Conservation (phyloP, 108 stramenopile species). For the Pseudonitzschia delicatissima region DNA sequence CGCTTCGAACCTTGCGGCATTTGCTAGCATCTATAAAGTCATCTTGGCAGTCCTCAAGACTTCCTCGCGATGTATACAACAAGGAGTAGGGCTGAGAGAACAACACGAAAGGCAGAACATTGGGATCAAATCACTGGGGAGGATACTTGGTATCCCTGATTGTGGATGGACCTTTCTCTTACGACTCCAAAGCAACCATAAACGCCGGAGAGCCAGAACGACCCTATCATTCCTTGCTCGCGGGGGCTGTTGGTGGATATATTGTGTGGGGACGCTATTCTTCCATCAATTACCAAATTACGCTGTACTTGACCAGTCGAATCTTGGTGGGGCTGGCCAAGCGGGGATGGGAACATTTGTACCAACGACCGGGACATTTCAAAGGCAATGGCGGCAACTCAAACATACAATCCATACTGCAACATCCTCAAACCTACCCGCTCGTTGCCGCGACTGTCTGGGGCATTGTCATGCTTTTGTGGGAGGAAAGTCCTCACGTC, state of each 20-base stretch:
- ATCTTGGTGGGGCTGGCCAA: constrained; percentile 66
- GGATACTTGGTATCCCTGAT: constrained; percentile 18
- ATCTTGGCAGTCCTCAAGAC: constrained; percentile 53
- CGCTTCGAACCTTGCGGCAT: constrained; percentile 68
- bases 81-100: constrained; percentile 4
- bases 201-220: constrained; percentile 64
- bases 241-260: constrained; percentile 79
- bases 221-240: constrained; percentile 72
- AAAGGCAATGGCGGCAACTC: neutral
- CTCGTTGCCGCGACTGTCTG: constrained; percentile 63
- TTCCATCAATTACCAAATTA: constrained; percentile 74
- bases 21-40: constrained; percentile 81
- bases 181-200: neutral
- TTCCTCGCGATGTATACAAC: constrained; percentile 27
- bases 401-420: constrained; percentile 30
- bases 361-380: constrained; percentile 16
- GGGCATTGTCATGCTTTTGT: constrained; percentile 80
- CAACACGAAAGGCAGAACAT: neutral
- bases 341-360: constrained; percentile 33
- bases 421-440: constrained; percentile 53
- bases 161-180: constrained; percentile 54
- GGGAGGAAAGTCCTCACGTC: constrained; percentile 77
- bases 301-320: constrained; percentile 79
- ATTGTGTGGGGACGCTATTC: constrained; percentile 81
- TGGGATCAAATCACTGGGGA: constrained; percentile 16